phyloP scores from a whole-genome alignment of 78 protist genomes.

The Dictyostelium brefeldianum region DNA sequence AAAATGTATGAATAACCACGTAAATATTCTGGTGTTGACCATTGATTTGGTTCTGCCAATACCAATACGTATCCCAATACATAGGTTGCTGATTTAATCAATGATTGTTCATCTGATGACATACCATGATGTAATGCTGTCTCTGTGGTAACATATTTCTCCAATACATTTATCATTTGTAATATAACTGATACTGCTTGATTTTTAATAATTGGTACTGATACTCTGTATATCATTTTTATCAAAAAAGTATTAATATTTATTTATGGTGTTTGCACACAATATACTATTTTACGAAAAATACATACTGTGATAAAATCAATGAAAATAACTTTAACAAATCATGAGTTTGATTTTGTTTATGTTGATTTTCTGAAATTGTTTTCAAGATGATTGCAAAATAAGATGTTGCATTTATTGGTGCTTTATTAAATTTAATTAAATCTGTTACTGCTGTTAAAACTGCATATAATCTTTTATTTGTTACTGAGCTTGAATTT shows the following conservation, averaged over 20 bases:
- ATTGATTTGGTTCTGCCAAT: neutral
- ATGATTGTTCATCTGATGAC: neutral
- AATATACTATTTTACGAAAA: too few relatives aligned
- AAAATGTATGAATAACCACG: slow-evolving; percentile 7
- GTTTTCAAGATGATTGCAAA: slow-evolving; percentile 32
- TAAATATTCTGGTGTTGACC: slow-evolving; percentile 10
- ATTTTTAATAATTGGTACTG: slow-evolving; percentile 30
- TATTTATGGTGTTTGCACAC: neutral
- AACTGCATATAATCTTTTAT: slow-evolving; percentile 31
- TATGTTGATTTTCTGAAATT: slow-evolving; percentile 21
- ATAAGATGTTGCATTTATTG: slow-evolving; percentile 63
- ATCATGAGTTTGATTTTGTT: slow-evolving; percentile 34
- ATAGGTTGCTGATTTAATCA: slow-evolving; percentile 16
- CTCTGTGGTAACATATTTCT: neutral
- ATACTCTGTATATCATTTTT: neutral
- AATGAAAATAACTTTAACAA: slow-evolving; percentile 49
- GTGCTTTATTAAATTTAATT: slow-evolving; percentile 58
- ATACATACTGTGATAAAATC: slow-evolving; percentile 34
- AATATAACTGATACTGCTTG: slow-evolving; percentile 6
- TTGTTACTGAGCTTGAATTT: slow-evolving; percentile 3
- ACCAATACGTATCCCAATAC: slow-evolving; percentile 38
- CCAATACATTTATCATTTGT: neutral
- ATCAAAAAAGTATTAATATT: neutral
- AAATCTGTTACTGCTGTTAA: slow-evolving; percentile 54
- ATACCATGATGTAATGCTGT: neutral